Percentiles rank a stretch among this genome's conserved stretches.
Evolutionary conservation across 2,329 filamentous ascomycete genomes (phyloP).

Genomic region (Blumeria hordei): DNA sequence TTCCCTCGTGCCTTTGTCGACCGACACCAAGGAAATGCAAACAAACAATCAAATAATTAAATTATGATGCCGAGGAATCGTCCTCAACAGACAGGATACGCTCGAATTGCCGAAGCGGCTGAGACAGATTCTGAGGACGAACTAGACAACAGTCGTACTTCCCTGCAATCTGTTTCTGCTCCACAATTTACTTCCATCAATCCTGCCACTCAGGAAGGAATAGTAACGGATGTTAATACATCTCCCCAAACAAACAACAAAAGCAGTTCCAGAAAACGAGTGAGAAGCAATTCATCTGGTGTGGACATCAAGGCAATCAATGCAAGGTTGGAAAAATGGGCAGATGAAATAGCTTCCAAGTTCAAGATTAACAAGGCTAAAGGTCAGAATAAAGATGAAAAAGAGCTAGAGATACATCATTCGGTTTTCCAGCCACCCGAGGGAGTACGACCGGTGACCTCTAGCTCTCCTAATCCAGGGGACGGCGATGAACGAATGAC

Average conservation of each 20-base stretch:
- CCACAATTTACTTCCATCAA: slow-evolving; percentile 39
- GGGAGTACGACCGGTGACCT: slow-evolving; percentile 55
- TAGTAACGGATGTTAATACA: slow-evolving; percentile 23
- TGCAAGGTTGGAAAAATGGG: slow-evolving; percentile 82
- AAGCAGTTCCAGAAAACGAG: slow-evolving; percentile 23
- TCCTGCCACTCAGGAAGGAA: slow-evolving; percentile 33
- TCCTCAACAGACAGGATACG: slow-evolving; percentile 60
- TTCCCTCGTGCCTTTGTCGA: too few species aligned
- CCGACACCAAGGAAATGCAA: too few species aligned
- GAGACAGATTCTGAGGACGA: slow-evolving; percentile 41
- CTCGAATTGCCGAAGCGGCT: slow-evolving; percentile 55
- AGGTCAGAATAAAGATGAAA: slow-evolving; percentile 52
- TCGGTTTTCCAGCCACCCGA: slow-evolving; percentile 91
- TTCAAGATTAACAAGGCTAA: slow-evolving; percentile 72
- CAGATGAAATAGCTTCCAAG: slow-evolving; percentile 88
- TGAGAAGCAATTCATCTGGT: slow-evolving; percentile 53
- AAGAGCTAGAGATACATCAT: slow-evolving; percentile 84
- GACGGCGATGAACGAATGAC: slow-evolving; percentile 43
- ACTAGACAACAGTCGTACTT: slow-evolving; percentile 26
- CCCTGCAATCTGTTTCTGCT: slow-evolving; percentile 28
- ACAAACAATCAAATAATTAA: not conserved
- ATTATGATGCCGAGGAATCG: slow-evolving; percentile 13
- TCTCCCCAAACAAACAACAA: slow-evolving; percentile 20
- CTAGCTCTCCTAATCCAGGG: slow-evolving; percentile 42
- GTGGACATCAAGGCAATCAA: slow-evolving; percentile 98